phyloP scores from a whole-genome alignment of 345 rosid species.

The Triadica sebifera region DNA sequence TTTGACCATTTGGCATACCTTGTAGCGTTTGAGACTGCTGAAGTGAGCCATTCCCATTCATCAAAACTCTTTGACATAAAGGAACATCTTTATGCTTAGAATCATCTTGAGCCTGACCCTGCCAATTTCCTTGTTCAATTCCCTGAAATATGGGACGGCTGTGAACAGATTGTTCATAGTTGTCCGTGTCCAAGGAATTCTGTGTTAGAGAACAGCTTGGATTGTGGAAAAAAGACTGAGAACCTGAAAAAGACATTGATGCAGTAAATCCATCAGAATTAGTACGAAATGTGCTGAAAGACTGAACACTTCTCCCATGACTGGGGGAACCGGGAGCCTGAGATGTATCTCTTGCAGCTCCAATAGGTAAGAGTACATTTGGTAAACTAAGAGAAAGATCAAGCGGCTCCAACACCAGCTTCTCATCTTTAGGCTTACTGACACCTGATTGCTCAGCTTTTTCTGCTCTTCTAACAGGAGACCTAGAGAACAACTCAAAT shows the following conservation, averaged over 20 bases:
- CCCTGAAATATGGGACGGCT: constrained; percentile 92
- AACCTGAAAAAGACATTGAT: constrained; percentile 92
- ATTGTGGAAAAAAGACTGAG: constrained; percentile 89
- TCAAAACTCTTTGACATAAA: constrained; percentile 54
- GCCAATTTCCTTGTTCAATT: constrained; percentile 60
- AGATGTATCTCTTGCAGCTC: constrained; percentile 46
- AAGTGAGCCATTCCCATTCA: constrained; percentile 61
- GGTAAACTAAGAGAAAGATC: constrained; percentile 97
- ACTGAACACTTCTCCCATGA: constrained; percentile 73
- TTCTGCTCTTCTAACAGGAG: constrained; percentile 60
- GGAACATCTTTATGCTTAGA: constrained; percentile 66
- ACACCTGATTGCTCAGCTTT: constrained; percentile 45
- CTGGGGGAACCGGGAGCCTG: constrained; percentile 68
- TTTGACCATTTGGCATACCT: constrained; percentile 47
- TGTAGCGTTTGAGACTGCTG: constrained; percentile 52
- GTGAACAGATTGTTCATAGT: constrained; percentile 86
- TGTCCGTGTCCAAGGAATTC: constrained; percentile 63
- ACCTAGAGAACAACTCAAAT: constrained; percentile 77
- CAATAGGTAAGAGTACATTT: constrained; percentile 72
- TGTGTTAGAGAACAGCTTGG: constrained; percentile 96
- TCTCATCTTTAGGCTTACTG: constrained; percentile 57
- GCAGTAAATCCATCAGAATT: constrained; percentile 86
- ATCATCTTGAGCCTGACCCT: constrained; percentile 58
- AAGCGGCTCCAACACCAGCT: constrained; percentile 64
- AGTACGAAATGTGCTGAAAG: constrained; percentile 64